phyloP scores from a whole-genome alignment of 768 basidiomycete genomes.

The Melanogaster broomeanus region DNA sequence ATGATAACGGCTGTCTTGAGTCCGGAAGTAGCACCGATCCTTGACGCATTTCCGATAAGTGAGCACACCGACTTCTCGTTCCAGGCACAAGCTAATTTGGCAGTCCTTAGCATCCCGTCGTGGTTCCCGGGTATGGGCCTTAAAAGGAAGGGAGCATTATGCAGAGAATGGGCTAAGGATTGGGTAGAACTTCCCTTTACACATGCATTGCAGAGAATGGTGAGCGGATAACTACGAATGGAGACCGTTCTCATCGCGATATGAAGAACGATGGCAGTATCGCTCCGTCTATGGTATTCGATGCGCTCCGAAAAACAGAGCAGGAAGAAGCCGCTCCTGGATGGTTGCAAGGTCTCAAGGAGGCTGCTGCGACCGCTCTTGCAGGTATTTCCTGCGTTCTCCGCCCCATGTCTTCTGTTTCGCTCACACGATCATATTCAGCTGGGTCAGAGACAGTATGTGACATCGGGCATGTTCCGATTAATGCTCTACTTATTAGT shows the following conservation, averaged over 20 bases:
- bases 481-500: background rate
- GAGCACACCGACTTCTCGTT: background rate
- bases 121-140: conserved; percentile 21
- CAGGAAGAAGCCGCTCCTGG: background rate
- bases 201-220: conserved; percentile 29
- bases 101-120: conserved; percentile 17
- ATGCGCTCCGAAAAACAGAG: conserved; percentile 7
- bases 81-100: background rate
- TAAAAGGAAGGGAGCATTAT: conserved; percentile 9
- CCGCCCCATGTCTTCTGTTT: background rate
- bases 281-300: conserved; percentile 17
- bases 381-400: background rate
- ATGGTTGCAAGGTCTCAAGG: conserved; percentile 10
- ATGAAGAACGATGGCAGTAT: conserved; percentile 8
- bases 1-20: background rate
- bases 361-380: conserved; percentile 18
- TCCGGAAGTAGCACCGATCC: conserved; percentile 11
- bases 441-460: conserved; percentile 19
- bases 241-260: background rate
- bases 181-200: conserved; percentile 29
- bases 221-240: background rate
- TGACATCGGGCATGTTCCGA: background rate
- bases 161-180: conserved; percentile 5
- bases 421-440: background rate
- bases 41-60: conserved; percentile 17